Evolutionary conservation across 2,329 filamentous ascomycete genomes (phyloP).

Genomic region (Ophiocordyceps robertsii): DNA sequence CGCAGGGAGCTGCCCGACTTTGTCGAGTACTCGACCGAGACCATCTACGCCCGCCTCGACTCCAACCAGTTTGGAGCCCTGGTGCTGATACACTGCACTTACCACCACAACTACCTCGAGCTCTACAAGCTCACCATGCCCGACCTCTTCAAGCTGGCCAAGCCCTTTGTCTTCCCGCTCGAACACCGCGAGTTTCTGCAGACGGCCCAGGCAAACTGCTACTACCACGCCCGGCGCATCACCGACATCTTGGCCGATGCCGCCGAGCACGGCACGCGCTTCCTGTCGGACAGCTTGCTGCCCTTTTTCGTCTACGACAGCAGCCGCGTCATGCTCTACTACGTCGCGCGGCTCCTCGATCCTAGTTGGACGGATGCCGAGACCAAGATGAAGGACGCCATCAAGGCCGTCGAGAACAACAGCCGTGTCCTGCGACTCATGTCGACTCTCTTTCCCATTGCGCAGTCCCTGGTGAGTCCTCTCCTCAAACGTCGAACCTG

Average conservation of each 20-base stretch:
- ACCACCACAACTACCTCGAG: conserved; percentile 30
- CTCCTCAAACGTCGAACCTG: not conserved
- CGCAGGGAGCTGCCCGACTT: conserved; percentile 27
- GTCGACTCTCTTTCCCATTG: conserved; percentile 23
- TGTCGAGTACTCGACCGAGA: conserved; percentile 27
- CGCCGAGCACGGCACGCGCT: conserved; percentile 23
- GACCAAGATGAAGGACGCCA: conserved; percentile 21
- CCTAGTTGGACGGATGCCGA: conserved; percentile 19
- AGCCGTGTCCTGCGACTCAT: conserved; percentile 21
- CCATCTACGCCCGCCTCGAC: conserved; percentile 31
- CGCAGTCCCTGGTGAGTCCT: conserved; percentile 21
- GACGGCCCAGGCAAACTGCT: conserved; percentile 22
- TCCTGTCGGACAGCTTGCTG: conserved; percentile 29
- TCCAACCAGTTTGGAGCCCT: conserved; percentile 31
- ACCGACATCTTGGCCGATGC: conserved; percentile 24
- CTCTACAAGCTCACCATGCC: conserved; percentile 33
- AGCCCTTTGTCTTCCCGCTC: conserved; percentile 24
- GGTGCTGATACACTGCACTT: conserved; percentile 30
- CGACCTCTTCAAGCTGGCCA: conserved; percentile 27
- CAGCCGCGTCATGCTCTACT: conserved; percentile 33
- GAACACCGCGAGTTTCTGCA: conserved; percentile 23
- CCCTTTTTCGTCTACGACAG: conserved; percentile 34
- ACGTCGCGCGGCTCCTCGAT: conserved; percentile 28
- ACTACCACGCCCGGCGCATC: conserved; percentile 23
- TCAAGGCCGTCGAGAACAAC: conserved; percentile 26